Percentiles rank a stretch among this genome's conserved stretches.
These are phyloP conservation scores for Setaria viridis DNA, from an alignment of 202 grass and related monocot genomes.

Conservation along the genomic window DNA sequence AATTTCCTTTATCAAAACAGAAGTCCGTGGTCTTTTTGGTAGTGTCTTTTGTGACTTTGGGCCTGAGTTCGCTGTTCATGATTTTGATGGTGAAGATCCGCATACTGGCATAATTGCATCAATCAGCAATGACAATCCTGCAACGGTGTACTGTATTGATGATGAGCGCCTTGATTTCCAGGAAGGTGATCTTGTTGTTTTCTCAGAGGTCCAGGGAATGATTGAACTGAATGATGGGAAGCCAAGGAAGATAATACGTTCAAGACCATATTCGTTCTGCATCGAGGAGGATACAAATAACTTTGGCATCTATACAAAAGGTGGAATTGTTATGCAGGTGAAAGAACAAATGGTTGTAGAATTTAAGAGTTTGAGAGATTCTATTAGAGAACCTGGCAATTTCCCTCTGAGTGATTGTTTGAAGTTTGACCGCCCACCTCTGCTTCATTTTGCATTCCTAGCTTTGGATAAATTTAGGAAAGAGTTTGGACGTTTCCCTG, in stretches of 20 bases:
- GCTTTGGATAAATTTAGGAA: constrained; percentile 86
- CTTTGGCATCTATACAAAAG: constrained; percentile 75
- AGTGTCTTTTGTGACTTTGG: constrained; percentile 89
- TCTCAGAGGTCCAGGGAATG: constrained; percentile 89
- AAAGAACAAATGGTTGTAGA: constrained; percentile 69
- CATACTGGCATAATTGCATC: constrained; percentile 82
- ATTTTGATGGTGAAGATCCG: constrained; percentile 77
- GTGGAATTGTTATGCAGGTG: constrained; percentile 87
- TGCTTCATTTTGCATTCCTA: constrained; percentile 79
- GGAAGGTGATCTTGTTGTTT: constrained; percentile 79
- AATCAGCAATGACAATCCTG: constrained; percentile 75
- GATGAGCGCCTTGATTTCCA: constrained; percentile 85
- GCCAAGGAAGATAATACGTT: constrained; percentile 63
- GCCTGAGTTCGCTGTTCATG: constrained; percentile 73
- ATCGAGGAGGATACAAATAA: constrained; percentile 84
- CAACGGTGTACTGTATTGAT: constrained; percentile 67
- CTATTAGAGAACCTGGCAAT: constrained; percentile 75
- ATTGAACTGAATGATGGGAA: constrained; percentile 91
- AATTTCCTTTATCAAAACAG: constrained; percentile 83
- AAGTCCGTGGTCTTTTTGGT: constrained; percentile 89
- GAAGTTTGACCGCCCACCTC: constrained; percentile 68
- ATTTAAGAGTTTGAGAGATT: constrained; percentile 82
- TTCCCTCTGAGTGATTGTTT: constrained; percentile 81
- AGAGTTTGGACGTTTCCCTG: constrained; percentile 66
- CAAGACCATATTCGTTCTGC: constrained; percentile 64